Evolutionary conservation across 208 protist genomes (phyloP).

Genomic region (Trypanosoma rangeli): DNA sequence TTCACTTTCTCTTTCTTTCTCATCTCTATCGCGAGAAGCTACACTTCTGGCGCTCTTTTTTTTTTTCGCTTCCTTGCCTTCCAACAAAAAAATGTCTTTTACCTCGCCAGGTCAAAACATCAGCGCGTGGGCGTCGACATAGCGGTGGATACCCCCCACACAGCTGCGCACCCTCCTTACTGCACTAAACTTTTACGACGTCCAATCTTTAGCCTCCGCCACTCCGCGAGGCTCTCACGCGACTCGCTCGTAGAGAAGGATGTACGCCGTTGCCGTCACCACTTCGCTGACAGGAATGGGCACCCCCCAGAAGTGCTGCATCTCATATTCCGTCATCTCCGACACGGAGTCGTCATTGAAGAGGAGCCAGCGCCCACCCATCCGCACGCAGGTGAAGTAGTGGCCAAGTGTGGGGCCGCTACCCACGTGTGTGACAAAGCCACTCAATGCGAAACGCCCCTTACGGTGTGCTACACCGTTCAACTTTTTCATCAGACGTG

Average conservation of each 20-base stretch:
- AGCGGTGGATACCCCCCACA: no score
- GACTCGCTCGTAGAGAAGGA: constrained; percentile 87
- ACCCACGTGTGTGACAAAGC: constrained; percentile 89
- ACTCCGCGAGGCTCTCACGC: constrained; percentile 31
- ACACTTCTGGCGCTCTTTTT: no score
- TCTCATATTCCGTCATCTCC: constrained; percentile 72
- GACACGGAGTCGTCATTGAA: constrained; percentile 90
- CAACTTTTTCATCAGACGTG: constrained; percentile 45
- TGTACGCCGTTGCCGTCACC: constrained; percentile 83
- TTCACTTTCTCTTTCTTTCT: no score
- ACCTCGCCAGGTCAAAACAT: no score
- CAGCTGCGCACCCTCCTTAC: neutral
- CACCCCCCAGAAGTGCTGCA: constrained; percentile 85
- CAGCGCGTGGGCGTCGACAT: no score
- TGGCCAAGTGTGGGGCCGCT: constrained; percentile 81
- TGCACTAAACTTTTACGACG: neutral
- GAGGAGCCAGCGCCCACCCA: constrained; percentile 75
- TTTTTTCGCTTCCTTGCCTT: no score
- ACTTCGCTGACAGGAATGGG: constrained; percentile 53
- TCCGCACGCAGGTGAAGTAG: constrained; percentile 90
- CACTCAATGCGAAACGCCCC: constrained; percentile 81
- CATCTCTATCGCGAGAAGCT: no score
- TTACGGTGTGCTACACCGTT: constrained; percentile 63
- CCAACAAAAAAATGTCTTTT: no score
- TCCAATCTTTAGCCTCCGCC: neutral